Base-by-base conservation (phyloP, 805 yeast genomes). In the Cyberlindnera mrakii region DNA sequence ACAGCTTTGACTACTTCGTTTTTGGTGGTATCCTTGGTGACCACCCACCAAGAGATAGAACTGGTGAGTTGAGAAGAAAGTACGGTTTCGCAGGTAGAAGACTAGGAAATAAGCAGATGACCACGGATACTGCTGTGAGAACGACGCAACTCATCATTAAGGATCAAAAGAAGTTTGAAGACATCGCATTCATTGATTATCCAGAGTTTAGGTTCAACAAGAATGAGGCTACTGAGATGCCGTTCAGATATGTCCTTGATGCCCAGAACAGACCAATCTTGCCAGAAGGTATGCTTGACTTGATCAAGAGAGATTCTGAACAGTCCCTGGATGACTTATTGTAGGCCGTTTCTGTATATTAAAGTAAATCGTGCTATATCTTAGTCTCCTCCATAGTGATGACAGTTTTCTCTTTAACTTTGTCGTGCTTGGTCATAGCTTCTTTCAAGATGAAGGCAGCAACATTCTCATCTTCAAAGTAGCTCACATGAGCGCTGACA, bases 21-120 rank as follows among this genome's bases (percentile, higher is more conserved):
- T 91, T 93, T 64, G 99, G 99, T 6, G 99, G 99, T 31, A 93
- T 91, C 42, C 72, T 91, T 37, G 98, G 97, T 3, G 95, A 89
- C 47, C 96, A 90, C 63, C 96, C 95, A 7, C 78, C 78, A 48
- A 75, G 95, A 56, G 98, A 91, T 61, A 80, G 98, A 64, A 91
- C 99, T 3, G 93, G 90, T 3, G 93, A 90, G 57, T 73, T 91
- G 48, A 75, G 95, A 56, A 64, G 63, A 33, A 83, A 85, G 55
- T 82, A 89, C 53, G 96, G 96, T 0, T 82, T 89, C 57, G 79
- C 77, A 1, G 96, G 97, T 8, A 80, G 93, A 66, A 75, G 96
- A 60, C 71, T 91, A 41, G 98, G 96, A 2, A 75, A 71, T 40
- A 75, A 84, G 51, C 99, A 91, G 62, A 93, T 91, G 98, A 88